These are phyloP conservation scores for Komagataella phaffii DNA, from an alignment of 805 yeast genomes.

Conservation along the genomic window DNA sequence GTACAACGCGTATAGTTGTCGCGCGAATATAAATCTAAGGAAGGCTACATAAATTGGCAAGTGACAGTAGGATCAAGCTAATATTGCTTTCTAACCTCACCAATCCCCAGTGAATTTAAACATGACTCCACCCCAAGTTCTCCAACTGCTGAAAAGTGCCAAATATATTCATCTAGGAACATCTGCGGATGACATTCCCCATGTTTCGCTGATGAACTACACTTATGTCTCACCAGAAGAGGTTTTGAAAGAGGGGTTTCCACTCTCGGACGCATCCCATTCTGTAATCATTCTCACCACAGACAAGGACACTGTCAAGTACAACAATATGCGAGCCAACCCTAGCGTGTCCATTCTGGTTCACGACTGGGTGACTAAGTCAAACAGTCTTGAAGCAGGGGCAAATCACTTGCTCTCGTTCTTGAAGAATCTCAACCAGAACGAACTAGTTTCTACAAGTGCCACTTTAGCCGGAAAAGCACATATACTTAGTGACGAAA, in stretches of 20 bases:
- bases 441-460: conserved; percentile 66
- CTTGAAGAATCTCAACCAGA: conserved; percentile 65
- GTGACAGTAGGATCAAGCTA: background rate
- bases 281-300: conserved; percentile 52
- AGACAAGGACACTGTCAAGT: conserved; percentile 60
- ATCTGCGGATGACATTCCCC: conserved; percentile 52
- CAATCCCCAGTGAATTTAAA: background rate
- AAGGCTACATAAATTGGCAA: too few relatives aligned
- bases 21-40: too few relatives aligned
- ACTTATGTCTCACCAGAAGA: conserved; percentile 39
- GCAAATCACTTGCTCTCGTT: conserved; percentile 38
- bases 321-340: conserved; percentile 50
- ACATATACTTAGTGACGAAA: conserved; percentile 27
- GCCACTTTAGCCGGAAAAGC: conserved; percentile 75
- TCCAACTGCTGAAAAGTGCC: conserved; percentile 39
- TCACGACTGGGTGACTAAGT: conserved; percentile 81
- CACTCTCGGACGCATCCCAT: conserved; percentile 1
- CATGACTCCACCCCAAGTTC: conserved; percentile 16
- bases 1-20: too few relatives aligned
- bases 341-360: conserved; percentile 72
- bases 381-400: conserved; percentile 13
- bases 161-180: conserved; percentile 81
- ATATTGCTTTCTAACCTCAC: background rate
- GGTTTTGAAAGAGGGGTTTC: conserved; percentile 9
- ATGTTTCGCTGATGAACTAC: conserved; percentile 86